A percentile compares a stretch with the other conserved stretches of the same genome.
Conservation (phyloP, 495 filamentous ascomycete species). For the Neohortaea acidophila region DNA sequence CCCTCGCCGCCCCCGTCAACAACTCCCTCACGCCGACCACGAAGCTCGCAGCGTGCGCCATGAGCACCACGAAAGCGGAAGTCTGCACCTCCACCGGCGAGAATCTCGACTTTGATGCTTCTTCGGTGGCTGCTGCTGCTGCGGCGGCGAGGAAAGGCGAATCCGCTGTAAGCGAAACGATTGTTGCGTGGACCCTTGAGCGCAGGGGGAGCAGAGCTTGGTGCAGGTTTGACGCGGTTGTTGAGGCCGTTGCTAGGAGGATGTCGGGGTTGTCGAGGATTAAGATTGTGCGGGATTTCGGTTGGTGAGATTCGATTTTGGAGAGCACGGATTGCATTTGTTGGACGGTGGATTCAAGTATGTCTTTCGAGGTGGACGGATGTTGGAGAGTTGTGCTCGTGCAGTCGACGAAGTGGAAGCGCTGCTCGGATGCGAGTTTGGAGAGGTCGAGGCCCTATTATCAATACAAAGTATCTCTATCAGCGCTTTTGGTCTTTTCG, state of each 20-base stretch:
- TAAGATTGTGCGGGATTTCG: slow-evolving; percentile 15
- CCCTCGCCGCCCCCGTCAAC: slow-evolving; percentile 71
- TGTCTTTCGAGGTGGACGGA: too few species aligned
- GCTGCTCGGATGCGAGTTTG: slow-evolving; percentile 37
- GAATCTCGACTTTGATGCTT: slow-evolving; percentile 23
- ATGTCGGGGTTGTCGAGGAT: slow-evolving; percentile 39
- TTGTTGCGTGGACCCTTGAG: slow-evolving; percentile 31
- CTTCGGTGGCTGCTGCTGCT: slow-evolving; percentile 7
- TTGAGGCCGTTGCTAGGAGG: slow-evolving; percentile 24
- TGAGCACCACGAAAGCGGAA: slow-evolving; percentile 12
- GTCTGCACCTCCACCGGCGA: slow-evolving; percentile 47
- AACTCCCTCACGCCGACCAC: slow-evolving; percentile 57
- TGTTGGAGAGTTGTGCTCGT: too few species aligned
- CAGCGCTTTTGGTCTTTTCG: not conserved
- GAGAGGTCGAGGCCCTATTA: slow-evolving; percentile 54
- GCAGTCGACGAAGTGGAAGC: slow-evolving; percentile 61
- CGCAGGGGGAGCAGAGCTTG: slow-evolving; percentile 3
- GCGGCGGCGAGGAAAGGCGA: slow-evolving; percentile 36
- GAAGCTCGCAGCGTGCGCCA: slow-evolving; percentile 59
- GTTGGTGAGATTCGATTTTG: slow-evolving; percentile 7
- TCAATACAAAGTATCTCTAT: too few species aligned
- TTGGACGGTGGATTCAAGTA: too few species aligned
- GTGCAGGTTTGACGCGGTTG: slow-evolving; percentile 7
- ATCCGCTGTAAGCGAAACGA: slow-evolving; percentile 50
- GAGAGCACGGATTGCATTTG: not conserved